Conservation (phyloP, 176 grass and related monocot genomes). For the Oryza meridionalis region DNA sequence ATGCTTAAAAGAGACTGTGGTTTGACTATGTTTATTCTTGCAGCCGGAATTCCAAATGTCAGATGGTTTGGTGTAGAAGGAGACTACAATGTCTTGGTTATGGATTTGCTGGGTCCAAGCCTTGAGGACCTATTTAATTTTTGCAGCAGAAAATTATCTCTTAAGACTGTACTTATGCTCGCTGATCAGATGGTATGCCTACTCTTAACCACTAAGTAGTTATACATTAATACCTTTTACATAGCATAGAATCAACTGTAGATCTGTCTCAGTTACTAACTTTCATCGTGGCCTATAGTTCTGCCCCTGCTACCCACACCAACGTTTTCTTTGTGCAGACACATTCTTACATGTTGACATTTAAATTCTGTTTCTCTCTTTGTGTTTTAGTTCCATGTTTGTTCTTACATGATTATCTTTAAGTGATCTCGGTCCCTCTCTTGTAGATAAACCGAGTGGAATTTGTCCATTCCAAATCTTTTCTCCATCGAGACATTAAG, state of each 20-base stretch:
- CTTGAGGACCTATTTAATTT: slow-evolving; percentile 99
- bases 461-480: slow-evolving; percentile 92
- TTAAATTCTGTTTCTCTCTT: not conserved
- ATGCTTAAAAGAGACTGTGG: not conserved
- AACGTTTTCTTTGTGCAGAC: not conserved
- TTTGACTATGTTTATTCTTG: slow-evolving; percentile 52
- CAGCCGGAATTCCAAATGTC: slow-evolving; percentile 92
- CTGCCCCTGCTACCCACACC: not conserved
- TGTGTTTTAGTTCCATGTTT: not conserved
- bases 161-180: slow-evolving; percentile 99
- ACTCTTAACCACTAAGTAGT: not conserved
- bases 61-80: slow-evolving; percentile 98
- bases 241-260: slow-evolving; percentile 20
- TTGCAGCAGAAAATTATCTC: slow-evolving; percentile 93
- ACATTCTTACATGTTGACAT: not conserved
- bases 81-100: slow-evolving; percentile 97
- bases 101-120: slow-evolving; percentile 95
- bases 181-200: slow-evolving; percentile 91
- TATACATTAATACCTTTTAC: not conserved
- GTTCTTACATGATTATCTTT: slow-evolving; percentile 16
- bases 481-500: slow-evolving; percentile 96
- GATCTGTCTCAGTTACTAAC: not conserved
- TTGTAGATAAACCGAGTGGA: slow-evolving; percentile 93
- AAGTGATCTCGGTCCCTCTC: not conserved
- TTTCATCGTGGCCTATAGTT: not conserved